Conservation (phyloP, 2,329 filamentous ascomycete species). For the Exophiala mesophila region DNA sequence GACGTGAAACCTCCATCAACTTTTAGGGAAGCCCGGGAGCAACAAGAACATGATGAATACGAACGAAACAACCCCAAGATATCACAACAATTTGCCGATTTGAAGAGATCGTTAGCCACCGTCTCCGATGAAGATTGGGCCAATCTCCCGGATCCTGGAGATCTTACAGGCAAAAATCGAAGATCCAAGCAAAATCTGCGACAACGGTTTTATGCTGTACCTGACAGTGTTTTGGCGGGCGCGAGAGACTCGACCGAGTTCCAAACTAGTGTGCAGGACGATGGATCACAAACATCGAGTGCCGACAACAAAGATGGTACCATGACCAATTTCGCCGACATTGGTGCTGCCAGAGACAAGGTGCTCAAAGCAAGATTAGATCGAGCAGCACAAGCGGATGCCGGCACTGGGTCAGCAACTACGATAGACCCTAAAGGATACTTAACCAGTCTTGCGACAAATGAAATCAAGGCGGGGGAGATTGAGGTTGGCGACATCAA, state of each 20-base stretch:
- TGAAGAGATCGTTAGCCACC: constrained; percentile 82
- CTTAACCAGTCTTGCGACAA: constrained; percentile 82
- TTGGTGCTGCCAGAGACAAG: constrained; percentile 92
- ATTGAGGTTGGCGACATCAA: constrained; percentile 91
- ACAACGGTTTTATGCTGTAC: constrained; percentile 90
- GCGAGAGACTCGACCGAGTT: constrained; percentile 76
- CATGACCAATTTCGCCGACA: constrained; percentile 97
- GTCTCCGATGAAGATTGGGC: constrained; percentile 97
- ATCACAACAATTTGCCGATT: constrained; percentile 91
- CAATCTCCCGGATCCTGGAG: constrained; percentile 88
- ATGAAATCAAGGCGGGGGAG: constrained; percentile 71
- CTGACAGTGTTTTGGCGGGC: constrained; percentile 87
- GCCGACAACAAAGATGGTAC: constrained; percentile 66
- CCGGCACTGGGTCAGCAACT: constrained; percentile 72
- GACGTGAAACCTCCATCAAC: constrained; percentile 58
- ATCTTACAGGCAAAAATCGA: constrained; percentile 90
- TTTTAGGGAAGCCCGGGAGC: constrained; percentile 85
- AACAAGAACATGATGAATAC: constrained; percentile 87
- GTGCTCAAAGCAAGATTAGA: constrained; percentile 92
- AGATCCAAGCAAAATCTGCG: constrained; percentile 76
- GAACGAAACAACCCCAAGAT: constrained; percentile 98
- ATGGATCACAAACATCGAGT: constrained; percentile 52
- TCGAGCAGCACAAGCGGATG: constrained; percentile 71
- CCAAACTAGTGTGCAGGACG: constrained; percentile 81
- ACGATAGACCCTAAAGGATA: constrained; percentile 95